Percentiles rank a stretch among this genome's conserved stretches.
These are phyloP conservation scores for Pyrenophora teres DNA, from an alignment of 2,329 filamentous ascomycete species.

Conservation along the genomic window DNA sequence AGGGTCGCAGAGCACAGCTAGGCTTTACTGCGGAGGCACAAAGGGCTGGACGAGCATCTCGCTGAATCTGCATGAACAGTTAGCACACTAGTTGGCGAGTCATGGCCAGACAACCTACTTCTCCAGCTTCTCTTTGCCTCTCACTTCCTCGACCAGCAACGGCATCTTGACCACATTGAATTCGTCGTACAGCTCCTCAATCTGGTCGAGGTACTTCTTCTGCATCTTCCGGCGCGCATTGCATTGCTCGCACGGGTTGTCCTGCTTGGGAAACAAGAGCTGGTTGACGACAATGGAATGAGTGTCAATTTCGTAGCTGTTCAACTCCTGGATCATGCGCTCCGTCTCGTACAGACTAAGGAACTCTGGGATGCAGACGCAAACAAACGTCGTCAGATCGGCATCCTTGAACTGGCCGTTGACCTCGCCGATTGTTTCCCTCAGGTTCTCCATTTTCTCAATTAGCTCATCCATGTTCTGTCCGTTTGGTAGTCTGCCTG, in stretches of 20 bases:
- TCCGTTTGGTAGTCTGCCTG: conserved; percentile 82
- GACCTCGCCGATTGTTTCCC: conserved; percentile 91
- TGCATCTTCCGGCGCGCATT: conserved; percentile 96
- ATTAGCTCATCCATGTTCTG: conserved; percentile 90
- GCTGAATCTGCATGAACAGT: conserved; percentile 62
- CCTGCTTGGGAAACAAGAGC: conserved; percentile 85
- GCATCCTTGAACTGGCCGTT: conserved; percentile 99
- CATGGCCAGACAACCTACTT: conserved; percentile 52
- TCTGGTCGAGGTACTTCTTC: conserved; percentile 98
- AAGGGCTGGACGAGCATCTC: conserved; percentile 81
- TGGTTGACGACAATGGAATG: conserved; percentile 99
- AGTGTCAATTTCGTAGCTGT: conserved; percentile 91
- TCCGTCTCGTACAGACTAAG: conserved; percentile 96
- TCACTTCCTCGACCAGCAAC: conserved; percentile 89
- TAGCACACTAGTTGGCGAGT: conserved; percentile 3
- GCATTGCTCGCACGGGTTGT: conserved; percentile 90
- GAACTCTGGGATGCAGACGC: conserved; percentile 98
- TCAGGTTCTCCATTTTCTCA: conserved; percentile 89
- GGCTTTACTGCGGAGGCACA: conserved; percentile 61
- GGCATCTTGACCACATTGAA: conserved; percentile 99
- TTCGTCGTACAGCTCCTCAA: conserved; percentile 97
- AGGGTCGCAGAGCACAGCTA: not conserved
- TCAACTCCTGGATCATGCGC: conserved; percentile 98
- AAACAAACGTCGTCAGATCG: conserved; percentile 93
- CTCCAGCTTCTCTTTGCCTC: conserved; percentile 91